These are phyloP conservation scores for Solanum hybrid DNA, from an alignment of 305 asterid species.

Conservation along the genomic window DNA sequence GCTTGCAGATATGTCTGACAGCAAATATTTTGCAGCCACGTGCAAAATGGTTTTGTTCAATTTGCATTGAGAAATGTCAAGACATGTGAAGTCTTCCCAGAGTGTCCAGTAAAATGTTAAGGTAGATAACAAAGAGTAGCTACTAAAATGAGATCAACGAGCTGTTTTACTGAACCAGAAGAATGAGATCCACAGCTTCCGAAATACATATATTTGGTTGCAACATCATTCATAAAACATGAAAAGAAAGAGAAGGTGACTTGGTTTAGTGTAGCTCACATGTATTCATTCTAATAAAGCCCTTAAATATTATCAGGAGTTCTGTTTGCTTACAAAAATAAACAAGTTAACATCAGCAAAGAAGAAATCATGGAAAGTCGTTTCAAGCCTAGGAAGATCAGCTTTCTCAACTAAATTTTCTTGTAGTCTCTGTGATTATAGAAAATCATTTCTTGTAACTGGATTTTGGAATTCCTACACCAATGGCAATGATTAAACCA, in stretches of 20 bases:
- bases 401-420: neutral
- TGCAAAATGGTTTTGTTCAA: slow-evolving; percentile 68
- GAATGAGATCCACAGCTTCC: neutral
- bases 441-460: neutral
- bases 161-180: neutral
- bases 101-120: slow-evolving; percentile 44
- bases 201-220: neutral
- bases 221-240: neutral
- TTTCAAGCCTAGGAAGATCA: neutral
- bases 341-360: neutral
- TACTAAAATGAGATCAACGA: slow-evolving; percentile 4
- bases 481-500: neutral
- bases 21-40: slow-evolving; percentile 57
- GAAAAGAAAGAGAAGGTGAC: neutral
- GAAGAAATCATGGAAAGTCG: neutral
- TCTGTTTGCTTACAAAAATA: neutral
- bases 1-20: slow-evolving; percentile 53
- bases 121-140: slow-evolving; percentile 23
- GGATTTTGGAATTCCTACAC: neutral
- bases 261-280: neutral
- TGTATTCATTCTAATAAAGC: neutral
- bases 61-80: slow-evolving; percentile 84
- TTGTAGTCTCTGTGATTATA: neutral
- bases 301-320: neutral
- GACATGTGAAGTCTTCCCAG: slow-evolving; percentile 91